A percentile compares a stretch with the other conserved stretches of the same genome.
Conservation (phyloP, 1,284 basidiomycete species). For the Leccinum subspadiceum region DNA sequence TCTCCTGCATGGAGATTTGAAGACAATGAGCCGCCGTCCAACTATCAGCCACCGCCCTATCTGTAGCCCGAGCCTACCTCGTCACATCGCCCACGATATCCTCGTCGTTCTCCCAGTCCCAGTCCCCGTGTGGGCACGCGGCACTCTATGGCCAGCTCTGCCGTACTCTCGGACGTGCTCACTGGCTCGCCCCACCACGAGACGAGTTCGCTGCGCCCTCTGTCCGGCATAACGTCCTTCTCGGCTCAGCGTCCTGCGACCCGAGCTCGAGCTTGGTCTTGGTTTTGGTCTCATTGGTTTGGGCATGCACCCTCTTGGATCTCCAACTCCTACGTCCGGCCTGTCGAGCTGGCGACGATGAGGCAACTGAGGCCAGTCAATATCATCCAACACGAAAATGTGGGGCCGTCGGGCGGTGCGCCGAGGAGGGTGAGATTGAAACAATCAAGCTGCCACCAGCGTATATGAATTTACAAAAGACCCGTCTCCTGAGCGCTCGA, state of each 20-base stretch:
- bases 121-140: constrained; percentile 11
- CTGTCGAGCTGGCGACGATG: constrained; percentile 33
- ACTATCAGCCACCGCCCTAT: constrained; percentile 56
- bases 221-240: constrained; percentile 16
- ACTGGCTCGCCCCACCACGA: constrained; percentile 11
- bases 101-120: constrained; percentile 8
- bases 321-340: constrained; percentile 3
- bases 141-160: constrained; percentile 20
- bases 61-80: constrained; percentile 55
- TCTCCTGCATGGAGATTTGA: constrained; percentile 46
- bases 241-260: too few species aligned
- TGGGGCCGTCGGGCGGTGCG: constrained; percentile 35
- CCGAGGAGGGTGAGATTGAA: constrained; percentile 44
- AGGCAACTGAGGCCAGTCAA: constrained; percentile 64
- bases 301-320: neutral
- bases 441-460: constrained; percentile 80
- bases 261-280: too few species aligned
- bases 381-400: constrained; percentile 79
- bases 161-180: constrained; percentile 20
- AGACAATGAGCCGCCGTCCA: constrained; percentile 26
- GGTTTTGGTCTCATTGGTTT: neutral
- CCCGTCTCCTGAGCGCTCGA: neutral
- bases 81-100: constrained; percentile 25
- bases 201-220: constrained; percentile 4
- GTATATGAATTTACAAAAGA: constrained; percentile 38